These are phyloP conservation scores for Alternaria hordeiaustralica DNA, from an alignment of 2,329 filamentous ascomycete genomes.

Conservation along the genomic window DNA sequence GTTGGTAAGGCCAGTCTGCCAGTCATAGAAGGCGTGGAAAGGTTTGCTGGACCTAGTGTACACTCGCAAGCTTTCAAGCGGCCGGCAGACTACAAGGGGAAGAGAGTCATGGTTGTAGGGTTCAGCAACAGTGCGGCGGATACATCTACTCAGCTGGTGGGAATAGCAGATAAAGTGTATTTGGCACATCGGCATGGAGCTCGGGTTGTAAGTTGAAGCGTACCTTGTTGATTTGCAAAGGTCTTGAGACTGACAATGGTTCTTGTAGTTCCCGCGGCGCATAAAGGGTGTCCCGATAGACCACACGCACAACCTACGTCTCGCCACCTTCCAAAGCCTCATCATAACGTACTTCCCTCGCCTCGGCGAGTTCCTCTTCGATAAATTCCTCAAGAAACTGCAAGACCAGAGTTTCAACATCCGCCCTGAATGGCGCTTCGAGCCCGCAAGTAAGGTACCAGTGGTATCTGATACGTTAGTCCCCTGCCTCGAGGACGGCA, in stretches of 20 bases:
- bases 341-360: slow-evolving; percentile 19
- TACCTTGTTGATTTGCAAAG: background rate
- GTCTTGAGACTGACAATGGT: background rate
- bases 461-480: slow-evolving; percentile 28
- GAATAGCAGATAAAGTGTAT: slow-evolving; percentile 27
- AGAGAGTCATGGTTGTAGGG: slow-evolving; percentile 32
- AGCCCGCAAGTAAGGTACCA: slow-evolving; percentile 24
- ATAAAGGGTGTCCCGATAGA: slow-evolving; percentile 23
- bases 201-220: slow-evolving; percentile 15
- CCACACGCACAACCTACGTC: slow-evolving; percentile 19
- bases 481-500: slow-evolving; percentile 21
- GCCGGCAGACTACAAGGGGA: slow-evolving; percentile 17
- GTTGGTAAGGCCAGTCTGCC: slow-evolving; percentile 24
- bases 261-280: slow-evolving; percentile 19
- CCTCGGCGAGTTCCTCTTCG: slow-evolving; percentile 24
- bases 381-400: slow-evolving; percentile 23
- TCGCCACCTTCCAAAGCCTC: slow-evolving; percentile 19
- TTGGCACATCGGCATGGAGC: slow-evolving; percentile 34
- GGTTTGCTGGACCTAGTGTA: slow-evolving; percentile 19
- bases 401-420: slow-evolving; percentile 32
- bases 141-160: slow-evolving; percentile 28
- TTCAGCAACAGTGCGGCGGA: slow-evolving; percentile 37
- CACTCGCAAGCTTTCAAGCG: slow-evolving; percentile 24
- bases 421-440: slow-evolving; percentile 31
- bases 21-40: slow-evolving; percentile 20